Percentiles rank a stretch among this genome's conserved stretches.
Evolutionary conservation across 202 grass and related monocot species (phyloP).

Genomic region (Saccharum hybrid): DNA sequence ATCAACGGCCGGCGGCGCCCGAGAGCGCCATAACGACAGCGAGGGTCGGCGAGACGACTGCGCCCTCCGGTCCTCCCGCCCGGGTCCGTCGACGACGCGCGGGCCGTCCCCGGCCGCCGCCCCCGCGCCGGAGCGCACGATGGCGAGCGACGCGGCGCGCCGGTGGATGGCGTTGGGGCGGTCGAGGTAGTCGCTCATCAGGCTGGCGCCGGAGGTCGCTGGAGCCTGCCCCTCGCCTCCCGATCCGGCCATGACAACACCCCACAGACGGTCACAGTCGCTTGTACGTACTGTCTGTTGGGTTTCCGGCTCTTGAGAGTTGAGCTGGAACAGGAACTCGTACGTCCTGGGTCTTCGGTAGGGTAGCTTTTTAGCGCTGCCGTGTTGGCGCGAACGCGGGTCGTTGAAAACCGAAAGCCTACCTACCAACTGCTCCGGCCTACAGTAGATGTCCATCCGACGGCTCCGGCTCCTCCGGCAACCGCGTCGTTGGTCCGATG

Average conservation of each 20-base stretch:
- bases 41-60: constrained; percentile 48
- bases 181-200: constrained; percentile 51
- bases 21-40: constrained; percentile 33
- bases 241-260: constrained; percentile 30
- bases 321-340: background rate
- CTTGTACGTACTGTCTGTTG: too few relatives aligned
- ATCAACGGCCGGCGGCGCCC: background rate
- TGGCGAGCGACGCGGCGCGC: constrained; percentile 56
- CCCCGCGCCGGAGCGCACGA: constrained; percentile 39
- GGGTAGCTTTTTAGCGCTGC: constrained; percentile 22
- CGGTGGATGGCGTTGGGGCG: constrained; percentile 18
- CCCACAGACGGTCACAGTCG: background rate
- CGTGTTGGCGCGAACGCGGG: constrained; percentile 53
- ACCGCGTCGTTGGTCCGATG: constrained; percentile 34
- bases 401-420: constrained; percentile 34
- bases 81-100: constrained; percentile 22
- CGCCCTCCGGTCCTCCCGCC: constrained; percentile 43
- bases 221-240: background rate
- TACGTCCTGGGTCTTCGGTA: background rate
- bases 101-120: constrained; percentile 33
- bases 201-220: background rate
- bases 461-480: background rate
- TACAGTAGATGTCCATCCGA: background rate
- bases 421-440: background rate
- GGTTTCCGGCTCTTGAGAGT: background rate